Conservation (phyloP, 306 rosid species). For the Fagus crenata region DNA sequence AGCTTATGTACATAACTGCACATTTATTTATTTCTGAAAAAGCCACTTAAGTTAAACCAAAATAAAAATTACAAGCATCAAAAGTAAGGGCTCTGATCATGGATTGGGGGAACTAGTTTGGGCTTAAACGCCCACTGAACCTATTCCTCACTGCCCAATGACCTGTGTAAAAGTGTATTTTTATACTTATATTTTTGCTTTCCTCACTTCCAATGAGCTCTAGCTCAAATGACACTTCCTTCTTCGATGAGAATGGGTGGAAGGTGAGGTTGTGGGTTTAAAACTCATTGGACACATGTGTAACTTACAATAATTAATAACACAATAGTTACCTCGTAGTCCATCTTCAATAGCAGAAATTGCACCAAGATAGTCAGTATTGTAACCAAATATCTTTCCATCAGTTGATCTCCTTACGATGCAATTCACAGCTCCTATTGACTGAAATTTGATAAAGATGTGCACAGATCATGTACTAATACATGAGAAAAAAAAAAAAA, state of each 20-base stretch:
- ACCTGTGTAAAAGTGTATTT: too few species aligned
- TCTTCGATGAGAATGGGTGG: too few species aligned
- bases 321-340: constrained; percentile 53
- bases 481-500: constrained; percentile 5
- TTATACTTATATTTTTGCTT: too few species aligned
- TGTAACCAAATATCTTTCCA: constrained; percentile 84
- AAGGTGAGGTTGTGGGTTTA: too few species aligned
- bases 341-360: constrained; percentile 90
- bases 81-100: background rate
- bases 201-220: too few species aligned
- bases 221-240: too few species aligned
- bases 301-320: background rate
- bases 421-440: constrained; percentile 92
- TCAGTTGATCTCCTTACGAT: constrained; percentile 68
- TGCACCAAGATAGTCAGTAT: constrained; percentile 84
- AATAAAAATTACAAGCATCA: too few species aligned
- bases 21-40: too few species aligned
- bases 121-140: too few species aligned
- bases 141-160: too few species aligned
- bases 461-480: constrained; percentile 16
- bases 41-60: background rate
- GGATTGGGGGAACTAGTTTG: too few species aligned
- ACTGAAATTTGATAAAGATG: constrained; percentile 40
- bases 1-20: background rate
- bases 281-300: too few species aligned